Percentiles rank a stretch among this genome's conserved stretches.
Evolutionary conservation across 768 basidiomycete genomes (phyloP).

Genomic region (Asterophora lycoperdoides): DNA sequence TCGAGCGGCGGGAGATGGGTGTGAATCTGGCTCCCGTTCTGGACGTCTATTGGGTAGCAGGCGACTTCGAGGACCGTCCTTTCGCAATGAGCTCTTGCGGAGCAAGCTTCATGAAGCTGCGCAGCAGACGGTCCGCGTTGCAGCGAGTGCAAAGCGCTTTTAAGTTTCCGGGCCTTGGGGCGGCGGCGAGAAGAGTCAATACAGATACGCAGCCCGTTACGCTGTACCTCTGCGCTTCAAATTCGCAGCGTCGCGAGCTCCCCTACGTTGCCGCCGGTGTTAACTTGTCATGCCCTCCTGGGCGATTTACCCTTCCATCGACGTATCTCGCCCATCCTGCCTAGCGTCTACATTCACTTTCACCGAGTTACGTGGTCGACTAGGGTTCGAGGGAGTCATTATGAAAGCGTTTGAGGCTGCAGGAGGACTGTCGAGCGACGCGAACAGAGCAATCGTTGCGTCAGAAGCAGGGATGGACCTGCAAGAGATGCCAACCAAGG

Average conservation of each 20-base stretch:
- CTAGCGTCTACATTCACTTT: constrained; percentile 9
- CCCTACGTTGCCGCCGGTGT: constrained; percentile 13
- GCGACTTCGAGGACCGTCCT: constrained; percentile 16
- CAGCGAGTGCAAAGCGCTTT: constrained; percentile 15
- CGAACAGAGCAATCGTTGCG: constrained; percentile 12
- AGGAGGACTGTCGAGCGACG: constrained; percentile 2
- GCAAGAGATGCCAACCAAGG: constrained; percentile 6
- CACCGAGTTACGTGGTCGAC: constrained; percentile 11
- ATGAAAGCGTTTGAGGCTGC: constrained; percentile 14
- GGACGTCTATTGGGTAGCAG: constrained; percentile 14
- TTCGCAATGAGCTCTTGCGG: constrained; percentile 13
- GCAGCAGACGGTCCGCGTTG: constrained; percentile 13
- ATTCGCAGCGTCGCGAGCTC: constrained; percentile 12
- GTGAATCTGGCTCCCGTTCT: constrained; percentile 16
- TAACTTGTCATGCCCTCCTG: constrained; percentile 15
- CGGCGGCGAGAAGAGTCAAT: constrained; percentile 6
- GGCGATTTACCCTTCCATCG: constrained; percentile 13
- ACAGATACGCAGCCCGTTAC: constrained; percentile 12
- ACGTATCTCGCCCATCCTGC: constrained; percentile 10
- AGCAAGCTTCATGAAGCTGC: constrained; percentile 8
- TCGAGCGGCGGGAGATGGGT: constrained; percentile 13
- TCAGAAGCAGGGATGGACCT: constrained; percentile 15
- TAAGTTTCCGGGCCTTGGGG: constrained; percentile 17
- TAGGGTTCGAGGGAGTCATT: constrained; percentile 14
- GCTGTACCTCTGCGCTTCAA: constrained; percentile 6